A percentile compares a stretch with the other conserved stretches of the same genome.
These are phyloP conservation scores for Lepidopterella palustris DNA, from an alignment of 495 filamentous ascomycete genomes.

Conservation along the genomic window DNA sequence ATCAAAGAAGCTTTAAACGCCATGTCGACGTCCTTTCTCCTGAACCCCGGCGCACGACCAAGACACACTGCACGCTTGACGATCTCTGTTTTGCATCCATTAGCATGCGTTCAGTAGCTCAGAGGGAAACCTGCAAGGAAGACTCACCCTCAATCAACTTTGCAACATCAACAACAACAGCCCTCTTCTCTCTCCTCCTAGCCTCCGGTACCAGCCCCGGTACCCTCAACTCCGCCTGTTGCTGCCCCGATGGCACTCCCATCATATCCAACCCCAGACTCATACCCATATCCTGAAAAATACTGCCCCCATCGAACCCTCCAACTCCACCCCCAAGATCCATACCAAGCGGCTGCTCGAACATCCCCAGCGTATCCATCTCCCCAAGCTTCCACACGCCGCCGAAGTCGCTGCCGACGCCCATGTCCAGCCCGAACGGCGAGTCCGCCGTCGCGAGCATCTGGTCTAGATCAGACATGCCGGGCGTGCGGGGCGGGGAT, in stretches of 20 bases:
- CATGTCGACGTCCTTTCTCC: conserved; percentile 50
- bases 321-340: conserved; percentile 22
- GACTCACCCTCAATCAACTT: conserved; percentile 35
- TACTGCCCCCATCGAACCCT: not conserved
- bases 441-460: conserved; percentile 3
- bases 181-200: conserved; percentile 20
- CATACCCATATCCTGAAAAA: not conserved
- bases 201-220: not conserved
- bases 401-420: conserved; percentile 2
- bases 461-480: not conserved
- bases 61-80: conserved; percentile 49
- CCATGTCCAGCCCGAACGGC: conserved; percentile 24
- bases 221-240: not conserved
- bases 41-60: conserved; percentile 56
- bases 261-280: conserved; percentile 19
- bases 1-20: conserved; percentile 40
- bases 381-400: not conserved
- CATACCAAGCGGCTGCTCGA: conserved; percentile 22
- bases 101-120: not conserved
- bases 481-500: not conserved
- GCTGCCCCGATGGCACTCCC: no score
- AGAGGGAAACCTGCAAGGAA: conserved; percentile 4
- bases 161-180: conserved; percentile 32
- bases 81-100: conserved; percentile 36
- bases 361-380: conserved; percentile 8